Conservation (phyloP, 768 basidiomycete genomes). For the Clitopilus passeckerianus region DNA sequence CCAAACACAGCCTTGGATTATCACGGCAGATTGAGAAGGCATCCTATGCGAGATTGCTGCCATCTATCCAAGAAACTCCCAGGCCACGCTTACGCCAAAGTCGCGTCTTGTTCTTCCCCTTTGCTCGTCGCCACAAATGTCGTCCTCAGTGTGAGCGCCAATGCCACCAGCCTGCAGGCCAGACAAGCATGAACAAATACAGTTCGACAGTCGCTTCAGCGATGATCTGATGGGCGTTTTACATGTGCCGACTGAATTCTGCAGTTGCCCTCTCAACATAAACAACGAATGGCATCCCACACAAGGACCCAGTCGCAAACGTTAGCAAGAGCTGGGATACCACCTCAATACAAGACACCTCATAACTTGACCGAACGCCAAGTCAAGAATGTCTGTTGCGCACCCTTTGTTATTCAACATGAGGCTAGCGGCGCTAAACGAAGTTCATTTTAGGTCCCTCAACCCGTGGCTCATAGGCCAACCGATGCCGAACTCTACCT, state of each 20-base stretch:
- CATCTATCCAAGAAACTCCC: not conserved
- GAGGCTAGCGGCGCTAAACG: constrained; percentile 2
- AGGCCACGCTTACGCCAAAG: not conserved
- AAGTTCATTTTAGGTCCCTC: constrained; percentile 50
- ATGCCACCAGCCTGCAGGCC: not conserved
- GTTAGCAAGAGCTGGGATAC: constrained; percentile 10
- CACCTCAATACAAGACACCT: constrained; percentile 8
- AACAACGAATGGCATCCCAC: not conserved
- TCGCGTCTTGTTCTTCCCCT: not conserved
- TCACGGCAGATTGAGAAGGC: not conserved
- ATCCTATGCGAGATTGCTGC: not conserved
- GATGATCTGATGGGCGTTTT: not conserved
- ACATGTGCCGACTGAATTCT: not conserved
- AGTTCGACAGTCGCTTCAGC: not conserved
- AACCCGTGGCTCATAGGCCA: constrained; percentile 59
- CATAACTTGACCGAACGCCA: constrained; percentile 11
- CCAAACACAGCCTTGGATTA: constrained; percentile 1
- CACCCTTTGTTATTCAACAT: constrained; percentile 2
- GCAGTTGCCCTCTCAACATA: constrained; percentile 1
- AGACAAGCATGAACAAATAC: not conserved
- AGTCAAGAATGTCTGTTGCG: constrained; percentile 11
- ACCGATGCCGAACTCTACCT: constrained; percentile 72
- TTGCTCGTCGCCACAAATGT: not conserved
- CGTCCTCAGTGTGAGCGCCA: not conserved
- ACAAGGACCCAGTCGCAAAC: not conserved